A percentile compares a stretch with the other conserved stretches of the same genome.
phyloP scores from a whole-genome alignment of 495 filamentous ascomycete species.

The Penicillium antarcticum region DNA sequence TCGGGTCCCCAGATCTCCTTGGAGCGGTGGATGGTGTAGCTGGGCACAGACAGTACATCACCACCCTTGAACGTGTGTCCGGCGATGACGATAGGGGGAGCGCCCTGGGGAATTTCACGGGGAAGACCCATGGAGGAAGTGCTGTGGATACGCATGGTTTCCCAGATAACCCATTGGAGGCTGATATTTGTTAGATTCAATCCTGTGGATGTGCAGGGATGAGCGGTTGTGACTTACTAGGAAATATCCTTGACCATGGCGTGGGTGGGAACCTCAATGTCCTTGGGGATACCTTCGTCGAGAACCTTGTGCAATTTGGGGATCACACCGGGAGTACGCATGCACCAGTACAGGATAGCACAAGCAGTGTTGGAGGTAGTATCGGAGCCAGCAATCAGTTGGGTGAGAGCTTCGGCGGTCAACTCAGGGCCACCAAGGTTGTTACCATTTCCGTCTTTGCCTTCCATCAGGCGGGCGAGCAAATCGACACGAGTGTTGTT shows the following conservation, averaged over 20 bases:
- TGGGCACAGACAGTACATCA: constrained; percentile 78
- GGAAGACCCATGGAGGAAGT: constrained; percentile 88
- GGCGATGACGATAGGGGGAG: constrained; percentile 49
- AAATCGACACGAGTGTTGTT: constrained; percentile 69
- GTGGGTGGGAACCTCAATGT: constrained; percentile 62
- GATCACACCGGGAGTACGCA: constrained; percentile 68
- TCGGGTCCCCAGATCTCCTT: constrained; percentile 76
- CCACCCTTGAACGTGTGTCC: constrained; percentile 68
- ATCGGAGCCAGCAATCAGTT: constrained; percentile 87
- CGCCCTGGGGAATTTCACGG: constrained; percentile 66
- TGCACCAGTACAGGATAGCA: constrained; percentile 75
- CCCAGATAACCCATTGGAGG: constrained; percentile 76
- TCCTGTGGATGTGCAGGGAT: neutral
- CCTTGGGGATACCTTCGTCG: constrained; percentile 62
- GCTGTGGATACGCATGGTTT: constrained; percentile 86
- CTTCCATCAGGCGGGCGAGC: constrained; percentile 81
- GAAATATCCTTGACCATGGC: constrained; percentile 71
- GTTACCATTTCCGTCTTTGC: constrained; percentile 74
- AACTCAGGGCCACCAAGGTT: constrained; percentile 73
- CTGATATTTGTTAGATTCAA: constrained; percentile 10
- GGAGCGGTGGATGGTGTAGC: constrained; percentile 85
- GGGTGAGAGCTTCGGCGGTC: constrained; percentile 84
- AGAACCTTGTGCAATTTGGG: constrained; percentile 68
- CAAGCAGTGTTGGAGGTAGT: constrained; percentile 90
- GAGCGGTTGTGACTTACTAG: constrained; percentile 47